Conservation (phyloP, 495 filamentous ascomycete genomes). For the Penicillium alfredii region DNA sequence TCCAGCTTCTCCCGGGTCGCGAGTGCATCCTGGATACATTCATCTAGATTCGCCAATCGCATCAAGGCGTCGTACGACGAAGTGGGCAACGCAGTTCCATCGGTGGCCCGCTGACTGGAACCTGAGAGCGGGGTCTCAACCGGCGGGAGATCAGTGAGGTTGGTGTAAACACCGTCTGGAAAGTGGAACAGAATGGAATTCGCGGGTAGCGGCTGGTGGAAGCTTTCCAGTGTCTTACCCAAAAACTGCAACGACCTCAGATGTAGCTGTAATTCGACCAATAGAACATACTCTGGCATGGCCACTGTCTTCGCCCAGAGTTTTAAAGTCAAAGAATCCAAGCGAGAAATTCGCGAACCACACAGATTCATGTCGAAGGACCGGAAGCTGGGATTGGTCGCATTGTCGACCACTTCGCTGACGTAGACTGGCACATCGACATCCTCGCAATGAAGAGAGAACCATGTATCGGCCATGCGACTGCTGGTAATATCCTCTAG, state of each 20-base stretch:
- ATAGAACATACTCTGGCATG: constrained; percentile 51
- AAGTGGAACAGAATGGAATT: constrained; percentile 89
- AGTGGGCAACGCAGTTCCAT: constrained; percentile 43
- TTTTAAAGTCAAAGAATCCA: constrained; percentile 58
- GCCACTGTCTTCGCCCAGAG: constrained; percentile 67
- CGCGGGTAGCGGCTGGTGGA: constrained; percentile 67
- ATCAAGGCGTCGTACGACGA: constrained; percentile 90
- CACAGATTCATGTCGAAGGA: constrained; percentile 73
- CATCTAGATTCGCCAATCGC: constrained; percentile 81
- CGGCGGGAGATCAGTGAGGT: constrained; percentile 53
- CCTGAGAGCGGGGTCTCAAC: constrained; percentile 23
- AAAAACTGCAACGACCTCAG: constrained; percentile 73
- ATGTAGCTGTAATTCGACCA: constrained; percentile 67
- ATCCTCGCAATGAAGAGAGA: constrained; percentile 68
- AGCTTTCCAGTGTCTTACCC: constrained; percentile 67
- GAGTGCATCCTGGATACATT: constrained; percentile 87
- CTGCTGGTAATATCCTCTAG: constrained; percentile 65
- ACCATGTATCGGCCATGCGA: constrained; percentile 83
- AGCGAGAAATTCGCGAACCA: constrained; percentile 59
- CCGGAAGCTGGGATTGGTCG: constrained; percentile 87
- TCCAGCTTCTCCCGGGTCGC: constrained; percentile 68
- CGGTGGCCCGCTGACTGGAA: constrained; percentile 20
- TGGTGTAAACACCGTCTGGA: constrained; percentile 82
- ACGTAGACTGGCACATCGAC: constrained; percentile 75
- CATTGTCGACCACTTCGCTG: constrained; percentile 72